These are phyloP conservation scores for Lactarius hengduanensis DNA, from an alignment of 768 basidiomycete genomes.

Conservation along the genomic window DNA sequence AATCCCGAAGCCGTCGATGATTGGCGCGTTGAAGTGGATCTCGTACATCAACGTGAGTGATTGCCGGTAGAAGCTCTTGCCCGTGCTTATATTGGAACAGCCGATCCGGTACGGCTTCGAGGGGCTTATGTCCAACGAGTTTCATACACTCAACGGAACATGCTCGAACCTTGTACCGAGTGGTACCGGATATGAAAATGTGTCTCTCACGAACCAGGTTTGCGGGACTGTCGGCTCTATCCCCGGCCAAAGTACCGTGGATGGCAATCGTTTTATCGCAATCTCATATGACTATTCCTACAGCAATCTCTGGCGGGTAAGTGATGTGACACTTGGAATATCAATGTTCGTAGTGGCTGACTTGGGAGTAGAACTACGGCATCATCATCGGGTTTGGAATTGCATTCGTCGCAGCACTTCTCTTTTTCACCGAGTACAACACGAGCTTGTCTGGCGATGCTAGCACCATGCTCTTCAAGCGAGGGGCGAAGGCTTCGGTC, in stretches of 20 bases:
- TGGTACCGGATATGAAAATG: constrained; percentile 59
- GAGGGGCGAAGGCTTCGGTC: constrained; percentile 41
- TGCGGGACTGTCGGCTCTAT: constrained; percentile 70
- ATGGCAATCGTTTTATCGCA: constrained; percentile 56
- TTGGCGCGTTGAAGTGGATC: constrained; percentile 68
- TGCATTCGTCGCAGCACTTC: constrained; percentile 53
- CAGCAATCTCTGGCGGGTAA: constrained; percentile 50
- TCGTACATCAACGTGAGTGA: constrained; percentile 57
- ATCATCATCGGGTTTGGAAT: constrained; percentile 64
- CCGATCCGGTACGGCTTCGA: constrained; percentile 75
- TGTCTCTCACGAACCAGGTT: constrained; percentile 64
- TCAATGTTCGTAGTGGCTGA: neutral
- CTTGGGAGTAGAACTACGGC: constrained; percentile 54
- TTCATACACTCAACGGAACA: constrained; percentile 61
- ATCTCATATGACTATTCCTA: constrained; percentile 45
- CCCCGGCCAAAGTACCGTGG: constrained; percentile 57
- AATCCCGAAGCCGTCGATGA: constrained; percentile 62
- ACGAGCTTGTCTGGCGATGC: constrained; percentile 38
- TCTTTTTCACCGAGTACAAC: constrained; percentile 59
- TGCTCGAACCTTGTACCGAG: constrained; percentile 60
- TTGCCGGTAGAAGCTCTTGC: neutral
- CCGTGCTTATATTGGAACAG: constrained; percentile 39
- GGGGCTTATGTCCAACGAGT: constrained; percentile 76
- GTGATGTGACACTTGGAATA: constrained; percentile 21
- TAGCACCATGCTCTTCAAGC: constrained; percentile 64